These are phyloP conservation scores for Nakazawaea holstii DNA, from an alignment of 805 yeast species.

Conservation along the genomic window DNA sequence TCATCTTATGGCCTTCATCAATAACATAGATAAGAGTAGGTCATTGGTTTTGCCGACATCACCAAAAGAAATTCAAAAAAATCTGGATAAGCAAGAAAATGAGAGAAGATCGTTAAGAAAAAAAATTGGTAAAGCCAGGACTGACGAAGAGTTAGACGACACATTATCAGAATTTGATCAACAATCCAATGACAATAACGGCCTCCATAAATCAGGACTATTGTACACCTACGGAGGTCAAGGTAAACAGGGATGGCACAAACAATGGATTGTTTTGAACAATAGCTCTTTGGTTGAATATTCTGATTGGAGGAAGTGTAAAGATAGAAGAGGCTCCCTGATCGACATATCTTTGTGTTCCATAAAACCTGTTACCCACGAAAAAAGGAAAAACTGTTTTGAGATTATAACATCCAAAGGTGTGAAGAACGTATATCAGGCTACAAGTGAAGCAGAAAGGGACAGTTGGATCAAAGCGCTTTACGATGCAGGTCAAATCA, in stretches of 20 bases:
- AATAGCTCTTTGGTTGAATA: constrained; percentile 68
- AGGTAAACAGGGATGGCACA: constrained; percentile 75
- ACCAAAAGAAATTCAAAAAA: constrained; percentile 12
- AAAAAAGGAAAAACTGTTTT: constrained; percentile 55
- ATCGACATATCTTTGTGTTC: constrained; percentile 67
- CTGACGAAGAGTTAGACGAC: constrained; percentile 25
- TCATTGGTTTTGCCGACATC: constrained; percentile 4
- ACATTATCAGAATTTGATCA: constrained; percentile 25
- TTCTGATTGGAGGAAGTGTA: constrained; percentile 75
- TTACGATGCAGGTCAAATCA: constrained; percentile 42
- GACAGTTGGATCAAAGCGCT: constrained; percentile 64
- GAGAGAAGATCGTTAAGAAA: constrained; percentile 16
- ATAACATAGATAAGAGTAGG: constrained; percentile 1
- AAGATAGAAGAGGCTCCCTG: constrained; percentile 55
- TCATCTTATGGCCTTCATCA: constrained; percentile 3
- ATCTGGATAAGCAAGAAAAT: constrained; percentile 12
- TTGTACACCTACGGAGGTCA: constrained; percentile 56
- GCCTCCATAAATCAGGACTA: constrained; percentile 35
- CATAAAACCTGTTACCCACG: constrained; percentile 42
- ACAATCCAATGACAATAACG: constrained; percentile 6
- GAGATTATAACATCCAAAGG: constrained; percentile 71
- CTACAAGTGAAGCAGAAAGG: constrained; percentile 62
- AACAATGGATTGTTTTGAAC: constrained; percentile 75
- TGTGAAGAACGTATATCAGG: constrained; percentile 66
- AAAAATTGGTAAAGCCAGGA: constrained; percentile 13